phyloP scores from a whole-genome alignment of 2,329 filamentous ascomycete genomes.

The Fusarium hainanense region DNA sequence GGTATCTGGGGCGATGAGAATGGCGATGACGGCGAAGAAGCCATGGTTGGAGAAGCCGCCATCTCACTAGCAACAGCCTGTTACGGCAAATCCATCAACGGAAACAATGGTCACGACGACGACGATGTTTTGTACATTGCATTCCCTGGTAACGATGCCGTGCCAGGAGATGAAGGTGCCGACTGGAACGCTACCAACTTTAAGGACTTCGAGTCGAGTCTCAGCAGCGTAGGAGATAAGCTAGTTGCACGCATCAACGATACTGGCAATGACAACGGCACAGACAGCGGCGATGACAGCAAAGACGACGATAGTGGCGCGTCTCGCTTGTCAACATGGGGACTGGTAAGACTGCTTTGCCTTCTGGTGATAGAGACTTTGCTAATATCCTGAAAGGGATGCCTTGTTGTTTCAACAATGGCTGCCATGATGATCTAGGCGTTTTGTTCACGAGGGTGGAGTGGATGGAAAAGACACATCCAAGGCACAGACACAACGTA shows the following conservation, averaged over 20 bases:
- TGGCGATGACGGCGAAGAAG: slow-evolving; percentile 59
- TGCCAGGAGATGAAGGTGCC: slow-evolving; percentile 64
- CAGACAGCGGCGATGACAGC: not conserved
- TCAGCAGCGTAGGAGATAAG: slow-evolving; percentile 61
- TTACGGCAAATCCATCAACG: slow-evolving; percentile 64
- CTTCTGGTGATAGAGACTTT: not conserved
- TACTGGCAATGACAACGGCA: not conserved
- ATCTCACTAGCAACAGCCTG: slow-evolving; percentile 68
- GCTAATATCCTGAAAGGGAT: slow-evolving; percentile 37
- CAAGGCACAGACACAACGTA: not conserved
- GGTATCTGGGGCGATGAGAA: slow-evolving; percentile 72
- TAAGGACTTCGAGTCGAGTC: slow-evolving; percentile 64
- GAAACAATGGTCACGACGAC: slow-evolving; percentile 65
- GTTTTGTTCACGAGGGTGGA: slow-evolving; percentile 10
- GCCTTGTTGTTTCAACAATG: slow-evolving; percentile 36
- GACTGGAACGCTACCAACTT: slow-evolving; percentile 64
- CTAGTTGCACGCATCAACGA: slow-evolving; percentile 56
- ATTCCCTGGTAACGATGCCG: slow-evolving; percentile 66
- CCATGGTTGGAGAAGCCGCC: slow-evolving; percentile 66
- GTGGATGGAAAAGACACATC: not conserved
- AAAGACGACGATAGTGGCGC: slow-evolving; percentile 8
- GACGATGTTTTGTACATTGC: slow-evolving; percentile 72
- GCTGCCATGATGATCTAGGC: slow-evolving; percentile 41
- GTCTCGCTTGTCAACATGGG: slow-evolving; percentile 10
- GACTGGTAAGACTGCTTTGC: not conserved